Conservation (phyloP, 352 stramenopile genomes). For the Phytophthora ohioensis region DNA sequence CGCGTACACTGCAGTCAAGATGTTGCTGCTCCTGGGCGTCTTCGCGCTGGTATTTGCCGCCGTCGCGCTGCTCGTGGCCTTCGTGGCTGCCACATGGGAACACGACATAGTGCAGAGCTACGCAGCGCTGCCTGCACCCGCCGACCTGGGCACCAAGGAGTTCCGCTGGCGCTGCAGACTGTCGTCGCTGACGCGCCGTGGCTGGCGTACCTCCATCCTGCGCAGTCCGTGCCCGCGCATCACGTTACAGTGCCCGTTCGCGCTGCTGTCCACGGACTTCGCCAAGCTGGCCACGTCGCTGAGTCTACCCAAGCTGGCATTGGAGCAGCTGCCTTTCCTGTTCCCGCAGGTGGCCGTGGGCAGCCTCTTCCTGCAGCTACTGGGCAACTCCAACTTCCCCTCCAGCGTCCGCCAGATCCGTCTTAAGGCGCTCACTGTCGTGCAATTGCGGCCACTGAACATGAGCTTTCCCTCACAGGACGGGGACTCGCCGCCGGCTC, state of each 20-base stretch:
- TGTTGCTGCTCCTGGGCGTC: slow-evolving; percentile 44
- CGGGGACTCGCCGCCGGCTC: slow-evolving; percentile 22
- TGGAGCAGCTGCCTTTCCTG: slow-evolving; percentile 81
- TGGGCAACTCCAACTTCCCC: slow-evolving; percentile 88
- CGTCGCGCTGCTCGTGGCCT: slow-evolving; percentile 68
- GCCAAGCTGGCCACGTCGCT: slow-evolving; percentile 83
- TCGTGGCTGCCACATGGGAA: slow-evolving; percentile 81
- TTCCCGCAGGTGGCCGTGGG: slow-evolving; percentile 75
- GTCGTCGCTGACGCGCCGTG: slow-evolving; percentile 62
- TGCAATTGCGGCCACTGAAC: slow-evolving; percentile 71
- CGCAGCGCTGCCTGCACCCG: slow-evolving; percentile 64
- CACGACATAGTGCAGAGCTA: slow-evolving; percentile 77
- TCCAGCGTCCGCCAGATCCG: slow-evolving; percentile 55
- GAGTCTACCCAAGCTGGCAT: slow-evolving; percentile 64
- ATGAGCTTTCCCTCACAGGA: slow-evolving; percentile 69
- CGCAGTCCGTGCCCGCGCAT: slow-evolving; percentile 74
- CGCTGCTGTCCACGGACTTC: slow-evolving; percentile 77
- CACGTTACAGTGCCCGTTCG: slow-evolving; percentile 79
- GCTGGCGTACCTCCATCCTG: slow-evolving; percentile 63
- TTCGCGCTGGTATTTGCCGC: slow-evolving; percentile 60
- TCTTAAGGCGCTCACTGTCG: slow-evolving; percentile 80
- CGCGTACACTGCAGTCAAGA: not conserved
- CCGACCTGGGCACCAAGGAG: slow-evolving; percentile 80
- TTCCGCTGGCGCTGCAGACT: slow-evolving; percentile 82
- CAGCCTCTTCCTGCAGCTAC: slow-evolving; percentile 76